Base-by-base conservation (phyloP, 768 basidiomycete species). In the Tulasnella sp. region DNA sequence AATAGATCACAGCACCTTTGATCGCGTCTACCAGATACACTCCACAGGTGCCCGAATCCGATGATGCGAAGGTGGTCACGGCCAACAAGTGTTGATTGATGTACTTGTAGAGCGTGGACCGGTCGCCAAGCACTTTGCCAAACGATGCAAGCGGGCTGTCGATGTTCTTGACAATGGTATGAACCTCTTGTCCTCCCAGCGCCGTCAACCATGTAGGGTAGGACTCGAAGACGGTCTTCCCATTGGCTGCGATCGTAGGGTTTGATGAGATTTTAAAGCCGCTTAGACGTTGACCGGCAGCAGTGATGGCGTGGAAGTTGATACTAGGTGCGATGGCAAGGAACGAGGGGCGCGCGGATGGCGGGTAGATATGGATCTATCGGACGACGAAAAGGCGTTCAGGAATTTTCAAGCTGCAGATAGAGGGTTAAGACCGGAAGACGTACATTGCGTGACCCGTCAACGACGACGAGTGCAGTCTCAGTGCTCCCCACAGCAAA, bases 91-190 rank as follows among this genome's bases (percentile, higher is more conserved):
- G 82, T 7, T 85, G 85, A 68, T 94, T 94, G 61, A 97, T 77
- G 67, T 96, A 94, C 72, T 97, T 97, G 76, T 96, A 94, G 60
- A 97, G 69, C 30, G 92, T 92, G 38, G 81, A 83, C 54, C 92
- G 81, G 69, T 93, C 85, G 2, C 88, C 92, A 3, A 90, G 74
- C 3, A 94, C 91, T 65, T 83, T 83, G 3, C 93, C 94, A 29
- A 85, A 70, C 1, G 83, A 86, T 0, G 92, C 91, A 31, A 90
- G 73, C 0, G 81, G 78, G 17, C 66, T 69, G 42, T 59, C 54
- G 19, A 53, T 29, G 0, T 57, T 76, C 76, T 60, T 73, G 65
- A 83, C 68, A 59, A 85, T 69, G 0, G 75, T 65, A 46, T 59
- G 5, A 25, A 74, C 71, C 66, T 92, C 86, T 25, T 73, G 75